These are phyloP conservation scores for Entelexis sorbosivorans DNA, from an alignment of 1,139 yeast species.

Conservation along the genomic window DNA sequence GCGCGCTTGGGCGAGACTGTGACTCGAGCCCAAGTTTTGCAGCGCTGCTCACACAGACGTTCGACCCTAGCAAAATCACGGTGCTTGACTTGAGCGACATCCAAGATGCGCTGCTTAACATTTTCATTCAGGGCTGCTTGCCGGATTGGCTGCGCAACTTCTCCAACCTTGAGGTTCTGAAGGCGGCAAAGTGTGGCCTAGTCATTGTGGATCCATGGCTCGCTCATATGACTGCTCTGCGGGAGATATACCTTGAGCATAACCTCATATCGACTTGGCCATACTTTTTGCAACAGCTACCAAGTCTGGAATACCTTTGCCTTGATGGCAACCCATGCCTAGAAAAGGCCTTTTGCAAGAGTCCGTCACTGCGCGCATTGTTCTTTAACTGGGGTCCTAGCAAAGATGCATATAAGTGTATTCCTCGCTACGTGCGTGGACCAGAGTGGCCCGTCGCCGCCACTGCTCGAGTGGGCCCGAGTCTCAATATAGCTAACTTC, in stretches of 20 bases:
- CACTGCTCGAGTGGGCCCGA: slow-evolving; percentile 1
- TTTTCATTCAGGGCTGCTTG: slow-evolving; percentile 15
- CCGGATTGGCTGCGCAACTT: slow-evolving; percentile 19
- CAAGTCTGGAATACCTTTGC: slow-evolving; percentile 5
- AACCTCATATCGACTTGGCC: slow-evolving; percentile 22
- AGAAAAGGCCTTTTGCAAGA: slow-evolving; percentile 16
- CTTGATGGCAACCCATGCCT: slow-evolving; percentile 21
- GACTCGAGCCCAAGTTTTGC: not conserved
- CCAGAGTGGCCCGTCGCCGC: slow-evolving; percentile 20
- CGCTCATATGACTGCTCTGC: slow-evolving; percentile 7
- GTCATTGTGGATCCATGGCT: slow-evolving; percentile 19
- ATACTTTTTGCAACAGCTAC: slow-evolving; percentile 11
- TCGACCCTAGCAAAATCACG: slow-evolving; percentile 3
- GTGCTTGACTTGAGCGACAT: slow-evolving; percentile 9
- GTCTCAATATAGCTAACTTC: not conserved
- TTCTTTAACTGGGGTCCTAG: slow-evolving; percentile 11
- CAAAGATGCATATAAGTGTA: not conserved
- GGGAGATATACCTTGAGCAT: slow-evolving; percentile 14
- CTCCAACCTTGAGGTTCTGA: slow-evolving; percentile 3
- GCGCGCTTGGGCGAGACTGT: not conserved
- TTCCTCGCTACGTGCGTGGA: slow-evolving; percentile 17
- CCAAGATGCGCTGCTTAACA: not conserved
- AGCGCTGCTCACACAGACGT: not conserved
- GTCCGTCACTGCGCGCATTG: slow-evolving; percentile 16
- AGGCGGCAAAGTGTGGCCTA: slow-evolving; percentile 16